These are phyloP conservation scores for Lanmaoa pseudosensibilis DNA, from an alignment of 768 basidiomycete species.

Conservation along the genomic window DNA sequence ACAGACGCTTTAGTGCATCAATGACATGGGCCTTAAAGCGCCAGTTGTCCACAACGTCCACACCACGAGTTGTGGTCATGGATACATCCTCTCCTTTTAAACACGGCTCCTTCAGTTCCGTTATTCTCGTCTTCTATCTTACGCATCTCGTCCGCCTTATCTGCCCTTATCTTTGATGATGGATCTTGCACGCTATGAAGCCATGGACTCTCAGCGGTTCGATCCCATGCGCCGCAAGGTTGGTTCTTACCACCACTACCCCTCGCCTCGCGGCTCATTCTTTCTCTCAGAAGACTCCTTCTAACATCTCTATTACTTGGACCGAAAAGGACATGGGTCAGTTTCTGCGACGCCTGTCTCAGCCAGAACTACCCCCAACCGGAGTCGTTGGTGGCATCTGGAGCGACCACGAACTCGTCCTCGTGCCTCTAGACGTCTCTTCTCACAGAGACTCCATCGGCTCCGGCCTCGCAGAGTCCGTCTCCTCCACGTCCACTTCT, in stretches of 20 bases:
- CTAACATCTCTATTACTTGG: conserved; percentile 9
- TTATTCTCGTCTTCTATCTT: conserved; percentile 30
- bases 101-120: conserved; percentile 28
- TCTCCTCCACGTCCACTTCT: conserved; percentile 9
- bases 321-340: conserved; percentile 30
- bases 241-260: conserved; percentile 18
- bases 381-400: conserved; percentile 32
- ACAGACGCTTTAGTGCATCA: conserved; percentile 20
- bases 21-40: conserved; percentile 25
- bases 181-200: conserved; percentile 24
- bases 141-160: conserved; percentile 25
- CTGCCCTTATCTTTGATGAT: conserved; percentile 31
- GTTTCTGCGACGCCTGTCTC: conserved; percentile 23
- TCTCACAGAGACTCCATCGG: conserved; percentile 17
- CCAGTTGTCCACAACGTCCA: conserved; percentile 21
- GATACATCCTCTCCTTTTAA: conserved; percentile 24
- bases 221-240: conserved; percentile 34
- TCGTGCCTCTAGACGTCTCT: conserved; percentile 31
- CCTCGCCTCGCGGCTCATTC: conserved; percentile 23
- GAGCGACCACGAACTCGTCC: conserved; percentile 36
- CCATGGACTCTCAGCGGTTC: conserved; percentile 36
- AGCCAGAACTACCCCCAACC: conserved; percentile 15
- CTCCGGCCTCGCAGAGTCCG: conserved; percentile 16
- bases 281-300: conserved; percentile 21
- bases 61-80: conserved; percentile 27